Conservation (phyloP, 257 asterid species). For the Ilex asprella region DNA sequence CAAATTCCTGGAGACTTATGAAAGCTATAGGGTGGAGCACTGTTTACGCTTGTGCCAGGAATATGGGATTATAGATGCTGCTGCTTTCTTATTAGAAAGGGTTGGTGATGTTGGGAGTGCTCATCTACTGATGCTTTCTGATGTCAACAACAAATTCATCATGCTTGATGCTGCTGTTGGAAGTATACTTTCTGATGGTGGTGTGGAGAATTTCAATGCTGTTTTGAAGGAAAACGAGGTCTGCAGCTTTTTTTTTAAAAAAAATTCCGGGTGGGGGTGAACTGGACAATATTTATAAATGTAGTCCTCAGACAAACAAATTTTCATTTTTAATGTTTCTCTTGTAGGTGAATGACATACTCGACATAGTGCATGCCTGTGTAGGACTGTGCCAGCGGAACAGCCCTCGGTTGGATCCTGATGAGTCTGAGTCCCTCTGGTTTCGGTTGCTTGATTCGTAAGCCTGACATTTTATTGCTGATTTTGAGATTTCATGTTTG, state of each 20-base stretch:
- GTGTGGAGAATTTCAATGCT: conserved; percentile 31
- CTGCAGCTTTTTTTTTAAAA: conserved; percentile 12
- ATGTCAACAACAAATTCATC: conserved; percentile 52
- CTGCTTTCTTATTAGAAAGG: conserved; percentile 92
- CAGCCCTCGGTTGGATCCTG: conserved; percentile 67
- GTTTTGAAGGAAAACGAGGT: conserved; percentile 71
- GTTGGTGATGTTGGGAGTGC: conserved; percentile 98
- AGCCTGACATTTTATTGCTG: conserved; percentile 23
- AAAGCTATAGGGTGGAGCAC: conserved; percentile 89
- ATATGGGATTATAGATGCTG: conserved; percentile 73
- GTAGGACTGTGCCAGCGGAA: conserved; percentile 89
- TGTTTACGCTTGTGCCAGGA: conserved; percentile 93
- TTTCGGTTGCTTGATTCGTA: conserved; percentile 92
- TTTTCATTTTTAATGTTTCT: conserved; percentile 13
- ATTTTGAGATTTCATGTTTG: neutral
- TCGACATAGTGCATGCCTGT: conserved; percentile 63
- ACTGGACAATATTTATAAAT: conserved; percentile 14
- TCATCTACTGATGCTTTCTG: conserved; percentile 63
- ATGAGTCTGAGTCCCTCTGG: conserved; percentile 95
- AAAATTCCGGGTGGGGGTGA: neutral
- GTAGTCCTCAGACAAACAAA: conserved; percentile 9
- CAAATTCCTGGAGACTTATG: conserved; percentile 89
- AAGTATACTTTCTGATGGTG: conserved; percentile 33
- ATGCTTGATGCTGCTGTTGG: conserved; percentile 55
- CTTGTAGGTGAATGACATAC: conserved; percentile 75